Base-by-base conservation (phyloP, 208 protist species). In the Trypanosomatidae sp. region DNA sequence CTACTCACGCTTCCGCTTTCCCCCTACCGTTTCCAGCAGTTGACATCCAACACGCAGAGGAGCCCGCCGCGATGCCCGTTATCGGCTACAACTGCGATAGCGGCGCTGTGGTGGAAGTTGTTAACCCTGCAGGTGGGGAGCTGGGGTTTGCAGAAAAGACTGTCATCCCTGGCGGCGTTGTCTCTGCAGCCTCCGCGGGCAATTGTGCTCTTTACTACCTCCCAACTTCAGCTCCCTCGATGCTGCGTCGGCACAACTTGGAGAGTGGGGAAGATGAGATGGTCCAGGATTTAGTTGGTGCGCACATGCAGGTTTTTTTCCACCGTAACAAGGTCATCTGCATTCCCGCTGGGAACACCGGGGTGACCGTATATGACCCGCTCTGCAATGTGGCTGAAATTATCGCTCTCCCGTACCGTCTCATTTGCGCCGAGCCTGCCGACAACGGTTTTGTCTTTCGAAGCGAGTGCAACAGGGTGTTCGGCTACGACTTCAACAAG, bases 401-500 rank as follows among this genome's bases (percentile, higher is more conserved):
- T 0, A 56, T 94, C n/a, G 22, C 77, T 3, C 69, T 89, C 44
- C 47, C 75, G 33, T 76, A 77, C 25, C 55, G 76, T 7, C 62
- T 91, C 13, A 47, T 65, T n/a, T 69, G 82, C 56, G 79, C 86
- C 19, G 79, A 87, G 41, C 71, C 84, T 22, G 86, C 84, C 0
- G 84, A 82, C 41, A 84, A 96, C 66, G 91, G 91, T 2, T 94
- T 96, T 83, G 89, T 94, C 7, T 80, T 94, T 70, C 55, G 74
- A 5, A 74, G 80, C 65, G 71, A 62, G 28, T 49, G 69, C 30
- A 72, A 80, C n/a, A 68, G 56, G 44, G 65, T 92, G 13, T 90
- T 81, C 56, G 85, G 81, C 33, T 94, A 85, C 73, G 81, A 92
- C 56, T 93, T 93, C 60, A 94, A 79, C 71, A 68, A 87, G 9